Evolutionary conservation across 164 flowering plant genomes (phyloP).

Genomic region (Magnolia officinalis): DNA sequence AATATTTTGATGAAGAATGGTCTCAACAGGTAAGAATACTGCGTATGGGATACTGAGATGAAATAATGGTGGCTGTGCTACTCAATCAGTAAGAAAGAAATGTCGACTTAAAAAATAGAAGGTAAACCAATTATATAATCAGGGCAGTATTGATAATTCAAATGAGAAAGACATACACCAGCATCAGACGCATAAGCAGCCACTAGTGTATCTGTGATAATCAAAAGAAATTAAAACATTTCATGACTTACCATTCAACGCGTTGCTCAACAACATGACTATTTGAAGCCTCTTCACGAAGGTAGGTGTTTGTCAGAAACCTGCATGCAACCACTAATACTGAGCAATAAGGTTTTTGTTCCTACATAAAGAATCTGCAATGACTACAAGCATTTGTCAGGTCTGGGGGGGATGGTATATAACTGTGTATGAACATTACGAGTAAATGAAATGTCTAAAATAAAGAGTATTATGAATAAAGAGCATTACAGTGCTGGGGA

Average conservation of each 20-base stretch:
- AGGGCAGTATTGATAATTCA: neutral
- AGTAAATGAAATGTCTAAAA: neutral
- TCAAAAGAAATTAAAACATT: neutral
- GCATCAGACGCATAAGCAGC: neutral
- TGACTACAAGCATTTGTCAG: neutral
- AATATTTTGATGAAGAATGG: no score
- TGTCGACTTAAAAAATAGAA: no score
- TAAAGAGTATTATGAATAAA: neutral
- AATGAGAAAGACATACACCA: neutral
- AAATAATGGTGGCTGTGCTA: no score
- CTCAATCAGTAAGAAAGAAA: no score
- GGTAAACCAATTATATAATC: no score
- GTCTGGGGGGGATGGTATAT: neutral
- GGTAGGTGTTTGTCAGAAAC: slow-evolving; percentile 87
- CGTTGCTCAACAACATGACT: slow-evolving; percentile 98
- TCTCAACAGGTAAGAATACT: no score
- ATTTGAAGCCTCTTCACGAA: slow-evolving; percentile 87
- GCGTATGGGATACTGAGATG: no score
- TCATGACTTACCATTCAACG: slow-evolving; percentile 83
- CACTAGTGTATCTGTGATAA: neutral
- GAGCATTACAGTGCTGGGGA: no score
- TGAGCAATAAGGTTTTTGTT: neutral
- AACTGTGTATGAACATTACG: neutral
- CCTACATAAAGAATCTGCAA: neutral
- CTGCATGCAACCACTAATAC: slow-evolving; percentile 36